Evolutionary conservation across 805 yeast species (phyloP), one percentile per base, ranked within the genome.

Genomic region (Grigorovia jiainica): DNA sequence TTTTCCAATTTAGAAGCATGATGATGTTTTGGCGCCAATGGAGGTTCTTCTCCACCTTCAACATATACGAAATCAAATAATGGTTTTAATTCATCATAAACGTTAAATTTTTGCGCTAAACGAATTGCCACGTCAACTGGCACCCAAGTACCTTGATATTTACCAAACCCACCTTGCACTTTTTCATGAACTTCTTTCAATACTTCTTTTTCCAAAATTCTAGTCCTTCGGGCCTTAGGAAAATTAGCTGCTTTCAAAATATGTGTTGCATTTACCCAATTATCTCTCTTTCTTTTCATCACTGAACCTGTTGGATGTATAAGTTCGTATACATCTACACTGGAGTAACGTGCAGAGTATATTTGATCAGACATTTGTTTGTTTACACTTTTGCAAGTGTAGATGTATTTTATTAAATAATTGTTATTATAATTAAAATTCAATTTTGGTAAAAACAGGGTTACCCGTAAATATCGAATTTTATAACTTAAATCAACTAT

Each of bases 111-210:
- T 39, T 68, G 67, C 1, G 90, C 85, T 43, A 86, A 72, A 47
- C 71, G 75, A 17, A 67, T 63, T 1, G 95, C 97, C 40, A 83
- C 75, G 9, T 72, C 76, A 45, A 85, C 63, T 0, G 97, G 97
- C 6, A 89, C 87, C 95, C 96, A 89, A 2, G 96, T 89, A 19
- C 96, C 97, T 63, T 89, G 97, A 62, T 87, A 89, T 57, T 89
- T 81, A 41, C 97, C 97, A 58, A 87, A 89, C 4, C 97, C 97
- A 46, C 97, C 97, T 62, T 89, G 97, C 18, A 89, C 87, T 60
- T 89, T 90, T 54, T 89, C 96, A 61, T 89, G 97, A 15, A 70
- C 64, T 8, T 94, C 95, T 32, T 73, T 75, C 54, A 90, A 95
- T 13, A 89, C 95, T 48, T 89, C 96, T 55, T 83, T 78, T 57